Base-by-base conservation (phyloP, 2,329 filamentous ascomycete genomes). In the Phaeosphaeria sp. region DNA sequence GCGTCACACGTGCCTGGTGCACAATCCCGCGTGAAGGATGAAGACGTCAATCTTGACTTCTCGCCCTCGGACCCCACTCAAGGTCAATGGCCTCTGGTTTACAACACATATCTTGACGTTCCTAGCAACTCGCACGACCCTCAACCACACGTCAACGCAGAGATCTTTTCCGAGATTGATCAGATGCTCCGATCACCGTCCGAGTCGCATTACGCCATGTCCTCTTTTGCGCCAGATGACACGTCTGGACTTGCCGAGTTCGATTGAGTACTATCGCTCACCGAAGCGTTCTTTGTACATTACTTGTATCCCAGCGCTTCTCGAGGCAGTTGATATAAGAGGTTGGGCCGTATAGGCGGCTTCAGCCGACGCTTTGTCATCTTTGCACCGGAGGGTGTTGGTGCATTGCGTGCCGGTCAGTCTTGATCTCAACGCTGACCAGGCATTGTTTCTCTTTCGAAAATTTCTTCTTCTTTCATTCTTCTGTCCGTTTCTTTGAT, bases 291-390 rank as follows among this genome's bases (percentile, higher is more conserved):
- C 21, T 43, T 25, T 36, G 30, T 36, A 36, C 11, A 36, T 36
- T 36, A 51, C 49, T 51, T 51, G 49, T 30, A 45, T 33, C 39
- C 20, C 25, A 30, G 39, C 22, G 22, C 21, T 39, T 40, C 20
- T 20, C n/a, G 4, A n/a, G 49, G 49, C 21, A 30, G 49, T 51
- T 44, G 49, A 30, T 51, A n/a, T 18, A 27, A 17, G 44, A 22
- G 8, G 44, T 17, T 47, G 21, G 6, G 44, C 20, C 44, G 17
- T 15, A 11, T 27, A 18, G 24, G n/a, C 21, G 44, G 21, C 44
- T 47, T 47, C 44, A 47, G 44, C 42, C 9, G 9, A 44, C 18
- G 42, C 42, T 13, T 22, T 44, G 18, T n/a, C 42, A 22, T 44
- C 42, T 8, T 44, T 44, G 42, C 42, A 7, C 30, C 30, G 11